These are phyloP conservation scores for Jaltomata sinuosa DNA, from an alignment of 257 asterid species.

Conservation along the genomic window DNA sequence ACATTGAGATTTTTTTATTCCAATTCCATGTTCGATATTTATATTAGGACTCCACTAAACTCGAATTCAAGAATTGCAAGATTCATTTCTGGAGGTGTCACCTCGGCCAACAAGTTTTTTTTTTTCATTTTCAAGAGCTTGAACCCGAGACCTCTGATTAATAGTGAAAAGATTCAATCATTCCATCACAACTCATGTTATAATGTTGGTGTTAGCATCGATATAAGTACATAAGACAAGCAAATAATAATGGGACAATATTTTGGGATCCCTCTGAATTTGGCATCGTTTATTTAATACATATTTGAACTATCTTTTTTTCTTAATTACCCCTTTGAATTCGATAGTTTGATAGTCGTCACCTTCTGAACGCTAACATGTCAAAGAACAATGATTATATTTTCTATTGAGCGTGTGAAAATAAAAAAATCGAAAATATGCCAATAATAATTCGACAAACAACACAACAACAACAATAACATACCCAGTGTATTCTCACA, in stretches of 20 bases:
- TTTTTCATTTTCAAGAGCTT: rapidly evolving
- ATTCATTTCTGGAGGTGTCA: rapidly evolving
- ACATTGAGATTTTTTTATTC: neutral
- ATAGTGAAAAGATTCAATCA: rapidly evolving
- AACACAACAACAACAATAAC: too few relatives aligned
- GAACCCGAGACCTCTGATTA: rapidly evolving
- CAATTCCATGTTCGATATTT: neutral
- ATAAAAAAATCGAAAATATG: neutral
- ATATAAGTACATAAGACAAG: neutral
- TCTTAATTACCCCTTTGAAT: neutral
- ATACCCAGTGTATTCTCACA: too few relatives aligned
- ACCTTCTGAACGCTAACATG: neutral
- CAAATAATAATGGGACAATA: neutral
- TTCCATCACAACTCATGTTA: neutral
- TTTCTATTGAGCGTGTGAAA: neutral
- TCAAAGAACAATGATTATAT: neutral
- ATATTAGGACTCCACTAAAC: rapidly evolving
- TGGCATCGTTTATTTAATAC: neutral
- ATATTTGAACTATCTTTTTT: neutral
- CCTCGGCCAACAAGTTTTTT: neutral
- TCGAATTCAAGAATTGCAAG: neutral
- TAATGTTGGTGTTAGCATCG: neutral
- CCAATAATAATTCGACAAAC: too few relatives aligned
- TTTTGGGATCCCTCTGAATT: neutral
- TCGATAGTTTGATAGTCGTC: too few relatives aligned